Evolutionary conservation across 2,329 filamentous ascomycete genomes (phyloP).

Genomic region (Didymosphaeria variabile): DNA sequence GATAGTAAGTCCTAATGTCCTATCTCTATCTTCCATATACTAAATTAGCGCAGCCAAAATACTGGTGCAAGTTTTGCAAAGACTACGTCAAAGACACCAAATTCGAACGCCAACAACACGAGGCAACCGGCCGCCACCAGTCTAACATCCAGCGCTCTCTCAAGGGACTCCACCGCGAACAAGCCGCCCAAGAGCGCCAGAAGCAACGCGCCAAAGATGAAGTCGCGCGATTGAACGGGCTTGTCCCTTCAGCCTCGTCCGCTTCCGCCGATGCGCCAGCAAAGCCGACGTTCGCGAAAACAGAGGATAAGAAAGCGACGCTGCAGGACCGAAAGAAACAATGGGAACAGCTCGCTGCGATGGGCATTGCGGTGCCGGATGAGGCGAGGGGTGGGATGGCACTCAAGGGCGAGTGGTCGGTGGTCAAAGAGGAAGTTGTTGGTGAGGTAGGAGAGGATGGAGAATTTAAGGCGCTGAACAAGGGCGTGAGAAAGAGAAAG

Average conservation of each 20-base stretch:
- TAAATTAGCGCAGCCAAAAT: conserved; percentile 69
- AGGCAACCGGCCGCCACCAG: conserved; percentile 86
- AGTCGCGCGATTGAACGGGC: conserved; percentile 82
- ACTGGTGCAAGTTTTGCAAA: conserved; percentile 98
- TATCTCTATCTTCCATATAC: neutral
- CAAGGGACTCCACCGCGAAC: conserved; percentile 83
- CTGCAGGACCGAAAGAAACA: conserved; percentile 80
- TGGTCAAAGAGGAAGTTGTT: conserved; percentile 61
- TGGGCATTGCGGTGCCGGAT: conserved; percentile 86
- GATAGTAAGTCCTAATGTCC: conserved; percentile 63
- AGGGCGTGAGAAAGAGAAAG: conserved; percentile 71
- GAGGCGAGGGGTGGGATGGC: conserved; percentile 82
- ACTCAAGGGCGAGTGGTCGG: conserved; percentile 88
- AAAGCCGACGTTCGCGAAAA: conserved; percentile 41
- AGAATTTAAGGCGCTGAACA: conserved; percentile 58
- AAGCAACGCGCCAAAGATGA: conserved; percentile 85
- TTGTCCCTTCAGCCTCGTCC: conserved; percentile 64
- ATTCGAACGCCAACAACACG: conserved; percentile 88
- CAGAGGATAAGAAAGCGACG: conserved; percentile 57
- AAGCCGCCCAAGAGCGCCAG: conserved; percentile 82
- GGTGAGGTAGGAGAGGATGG: conserved; percentile 55
- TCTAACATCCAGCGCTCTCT: conserved; percentile 87
- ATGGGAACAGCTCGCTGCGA: conserved; percentile 83
- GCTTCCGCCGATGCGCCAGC: conserved; percentile 39
- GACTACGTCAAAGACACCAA: conserved; percentile 91